phyloP scores from a whole-genome alignment of 148 eudicot species.

The Beta vulgaris region DNA sequence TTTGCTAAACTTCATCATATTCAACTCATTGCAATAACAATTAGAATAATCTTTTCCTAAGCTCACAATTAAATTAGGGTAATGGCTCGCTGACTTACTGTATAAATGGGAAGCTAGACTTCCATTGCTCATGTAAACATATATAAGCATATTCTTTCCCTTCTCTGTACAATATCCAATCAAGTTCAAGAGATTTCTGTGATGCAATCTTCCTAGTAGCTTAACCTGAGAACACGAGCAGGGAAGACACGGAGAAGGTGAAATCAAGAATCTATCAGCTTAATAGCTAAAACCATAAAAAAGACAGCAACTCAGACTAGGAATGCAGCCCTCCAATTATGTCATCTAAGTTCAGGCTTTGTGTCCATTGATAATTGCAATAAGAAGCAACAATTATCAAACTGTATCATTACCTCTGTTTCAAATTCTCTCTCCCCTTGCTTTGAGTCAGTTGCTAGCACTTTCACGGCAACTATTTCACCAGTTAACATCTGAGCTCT shows the following conservation, averaged over 20 bases:
- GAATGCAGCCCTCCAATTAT: neutral
- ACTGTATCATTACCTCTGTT: conserved; percentile 59
- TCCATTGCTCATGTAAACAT: conserved; percentile 90
- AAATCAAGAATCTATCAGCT: neutral
- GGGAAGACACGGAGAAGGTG: neutral
- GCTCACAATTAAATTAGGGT: neutral
- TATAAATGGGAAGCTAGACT: conserved; percentile 87
- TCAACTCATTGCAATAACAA: neutral
- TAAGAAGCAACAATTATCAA: neutral
- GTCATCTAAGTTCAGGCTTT: neutral
- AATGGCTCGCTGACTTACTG: conserved; percentile 42
- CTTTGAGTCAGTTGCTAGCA: conserved; percentile 83
- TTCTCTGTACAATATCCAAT: conserved; percentile 95
- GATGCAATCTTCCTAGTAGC: conserved; percentile 91
- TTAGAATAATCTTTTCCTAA: neutral
- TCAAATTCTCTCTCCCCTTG: conserved; percentile 93
- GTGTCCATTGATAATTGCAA: neutral
- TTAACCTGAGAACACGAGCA: conserved; percentile 56
- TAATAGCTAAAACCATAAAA: neutral
- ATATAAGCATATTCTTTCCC: conserved; percentile 84
- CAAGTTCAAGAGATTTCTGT: conserved; percentile 93
- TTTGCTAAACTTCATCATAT: neutral
- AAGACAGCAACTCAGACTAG: neutral
- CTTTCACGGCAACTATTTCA: conserved; percentile 93
- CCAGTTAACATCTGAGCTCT: conserved; percentile 88